Percentiles rank a stretch among this genome's conserved stretches.
Conservation (phyloP, 768 basidiomycete genomes). For the Rhizopogon vinicolor region DNA sequence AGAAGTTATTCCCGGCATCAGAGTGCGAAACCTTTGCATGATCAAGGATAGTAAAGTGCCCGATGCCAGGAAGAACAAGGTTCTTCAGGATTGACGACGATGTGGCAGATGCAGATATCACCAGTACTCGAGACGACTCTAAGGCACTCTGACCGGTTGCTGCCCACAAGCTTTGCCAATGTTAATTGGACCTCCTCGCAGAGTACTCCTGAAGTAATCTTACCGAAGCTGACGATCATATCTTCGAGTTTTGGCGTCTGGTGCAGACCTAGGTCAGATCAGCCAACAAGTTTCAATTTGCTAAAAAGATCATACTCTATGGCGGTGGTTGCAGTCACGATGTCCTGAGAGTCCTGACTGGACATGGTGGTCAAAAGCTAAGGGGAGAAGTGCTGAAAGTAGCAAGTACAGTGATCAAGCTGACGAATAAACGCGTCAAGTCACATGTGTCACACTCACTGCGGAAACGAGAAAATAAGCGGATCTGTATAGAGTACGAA, state of each 20-base stretch:
- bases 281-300: neutral
- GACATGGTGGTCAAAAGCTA: slow-evolving; percentile 18
- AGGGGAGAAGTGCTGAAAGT: neutral
- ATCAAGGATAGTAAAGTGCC: slow-evolving; percentile 93
- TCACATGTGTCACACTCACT: slow-evolving; percentile 6
- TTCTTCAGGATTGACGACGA: slow-evolving; percentile 92
- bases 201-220: slow-evolving; percentile 12
- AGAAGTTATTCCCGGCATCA: slow-evolving; percentile 97
- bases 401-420: neutral
- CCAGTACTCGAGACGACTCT: slow-evolving; percentile 77
- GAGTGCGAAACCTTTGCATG: slow-evolving; percentile 51
- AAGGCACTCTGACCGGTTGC: slow-evolving; percentile 86
- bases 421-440: slow-evolving; percentile 6
- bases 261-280: slow-evolving; percentile 43
- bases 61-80: slow-evolving; percentile 92
- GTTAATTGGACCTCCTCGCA: neutral
- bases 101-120: slow-evolving; percentile 78
- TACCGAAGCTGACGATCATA: slow-evolving; percentile 96
- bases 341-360: slow-evolving; percentile 40
- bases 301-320: slow-evolving; percentile 26
- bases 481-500: too few species aligned
- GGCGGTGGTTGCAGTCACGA: slow-evolving; percentile 40
- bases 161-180: slow-evolving; percentile 77
- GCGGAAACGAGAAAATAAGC: too few species aligned
- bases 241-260: slow-evolving; percentile 83